Conservation (phyloP, 2,329 filamentous ascomycete genomes). For the Cercospora sp. region DNA sequence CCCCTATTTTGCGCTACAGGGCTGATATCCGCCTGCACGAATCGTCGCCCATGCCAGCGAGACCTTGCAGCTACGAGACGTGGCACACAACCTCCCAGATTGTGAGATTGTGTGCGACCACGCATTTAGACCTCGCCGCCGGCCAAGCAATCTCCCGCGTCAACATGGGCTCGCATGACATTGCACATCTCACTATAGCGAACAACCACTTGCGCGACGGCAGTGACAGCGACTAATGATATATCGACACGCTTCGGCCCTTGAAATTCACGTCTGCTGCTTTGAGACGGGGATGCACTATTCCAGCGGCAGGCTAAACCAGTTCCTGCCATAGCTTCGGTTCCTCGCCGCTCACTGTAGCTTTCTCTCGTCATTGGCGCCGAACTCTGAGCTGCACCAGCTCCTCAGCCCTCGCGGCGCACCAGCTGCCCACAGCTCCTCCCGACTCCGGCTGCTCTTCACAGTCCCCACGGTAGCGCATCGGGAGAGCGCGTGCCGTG, state of each 20-base stretch:
- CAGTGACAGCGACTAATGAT: neutral
- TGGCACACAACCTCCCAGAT: neutral
- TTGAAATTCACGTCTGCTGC: neutral
- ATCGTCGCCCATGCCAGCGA: constrained; percentile 35
- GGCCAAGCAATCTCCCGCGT: neutral
- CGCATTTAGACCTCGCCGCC: neutral
- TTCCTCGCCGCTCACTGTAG: neutral
- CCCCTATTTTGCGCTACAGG: neutral
- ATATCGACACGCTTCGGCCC: neutral
- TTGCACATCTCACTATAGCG: neutral
- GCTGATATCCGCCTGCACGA: constrained; percentile 10
- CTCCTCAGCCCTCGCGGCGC: neutral
- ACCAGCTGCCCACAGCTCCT: neutral
- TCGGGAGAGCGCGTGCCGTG: neutral
- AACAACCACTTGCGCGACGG: neutral
- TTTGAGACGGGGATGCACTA: neutral
- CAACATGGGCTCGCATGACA: neutral
- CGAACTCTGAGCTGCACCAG: neutral
- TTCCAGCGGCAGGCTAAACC: neutral
- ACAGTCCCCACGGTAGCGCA: neutral
- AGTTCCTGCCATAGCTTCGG: neutral
- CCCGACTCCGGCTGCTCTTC: neutral
- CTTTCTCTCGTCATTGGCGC: neutral
- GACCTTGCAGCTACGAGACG: constrained; percentile 39
- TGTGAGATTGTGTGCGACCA: neutral